A percentile compares a stretch with the other conserved stretches of the same genome.
Conservation (phyloP, 2,329 filamentous ascomycete genomes). For the Aureobasidium uvarum region DNA sequence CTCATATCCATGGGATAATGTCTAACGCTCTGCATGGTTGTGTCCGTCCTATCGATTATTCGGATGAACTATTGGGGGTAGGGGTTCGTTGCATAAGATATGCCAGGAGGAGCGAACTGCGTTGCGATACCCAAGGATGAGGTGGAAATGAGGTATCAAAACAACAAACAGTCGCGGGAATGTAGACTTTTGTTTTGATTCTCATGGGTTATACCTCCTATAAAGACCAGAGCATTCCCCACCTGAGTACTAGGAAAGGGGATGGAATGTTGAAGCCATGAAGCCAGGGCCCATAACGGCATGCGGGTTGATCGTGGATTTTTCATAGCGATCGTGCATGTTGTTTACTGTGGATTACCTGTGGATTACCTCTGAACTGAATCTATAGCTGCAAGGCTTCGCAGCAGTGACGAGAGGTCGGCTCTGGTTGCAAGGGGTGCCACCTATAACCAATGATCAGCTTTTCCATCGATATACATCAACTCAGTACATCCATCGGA, state of each 20-base stretch:
- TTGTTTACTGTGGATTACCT: not conserved
- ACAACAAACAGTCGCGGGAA: constrained; percentile 25
- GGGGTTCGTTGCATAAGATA: constrained; percentile 22
- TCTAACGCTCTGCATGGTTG: constrained; percentile 23
- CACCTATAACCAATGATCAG: constrained; percentile 11
- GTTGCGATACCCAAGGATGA: not conserved
- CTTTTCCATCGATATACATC: not conserved
- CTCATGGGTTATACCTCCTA: constrained; percentile 19
- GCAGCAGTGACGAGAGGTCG: not conserved
- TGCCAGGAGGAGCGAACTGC: constrained; percentile 20
- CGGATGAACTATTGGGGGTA: constrained; percentile 24
- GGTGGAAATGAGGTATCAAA: constrained; percentile 25
- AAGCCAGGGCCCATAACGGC: constrained; percentile 25
- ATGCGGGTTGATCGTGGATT: constrained; percentile 21
- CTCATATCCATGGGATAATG: constrained; percentile 7
- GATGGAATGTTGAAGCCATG: constrained; percentile 25
- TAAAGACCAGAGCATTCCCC: constrained; percentile 22
- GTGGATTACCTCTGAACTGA: not conserved
- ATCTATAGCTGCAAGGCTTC: constrained; percentile 2
- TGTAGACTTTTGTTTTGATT: constrained; percentile 24
- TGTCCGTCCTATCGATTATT: constrained; percentile 22
- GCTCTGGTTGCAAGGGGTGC: constrained; percentile 12
- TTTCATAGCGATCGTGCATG: constrained; percentile 21
- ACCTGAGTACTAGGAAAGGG: constrained; percentile 20
- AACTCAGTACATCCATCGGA: not conserved